Evolutionary conservation across 805 yeast genomes (phyloP), one percentile per base, ranked within the genome.

Genomic region (Barnettozyma sucrosica): DNA sequence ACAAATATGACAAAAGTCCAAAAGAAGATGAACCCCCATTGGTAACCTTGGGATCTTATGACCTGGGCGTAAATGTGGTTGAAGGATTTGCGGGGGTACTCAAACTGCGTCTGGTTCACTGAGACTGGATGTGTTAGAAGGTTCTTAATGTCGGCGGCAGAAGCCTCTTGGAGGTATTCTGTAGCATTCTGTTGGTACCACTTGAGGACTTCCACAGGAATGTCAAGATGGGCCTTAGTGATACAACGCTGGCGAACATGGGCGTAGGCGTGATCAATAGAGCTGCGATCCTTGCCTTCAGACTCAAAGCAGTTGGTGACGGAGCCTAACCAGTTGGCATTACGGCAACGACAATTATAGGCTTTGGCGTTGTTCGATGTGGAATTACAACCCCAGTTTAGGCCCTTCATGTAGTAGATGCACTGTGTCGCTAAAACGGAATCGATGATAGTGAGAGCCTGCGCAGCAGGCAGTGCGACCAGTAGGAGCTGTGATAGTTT

Each of bases 11-110:
- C 52, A 6, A 63, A 56, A 0, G 58, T 59, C 77, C 77, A 73
- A 47, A 61, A 72, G 48, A 69, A 69, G 23, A 71, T 60, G 34
- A 62, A 56, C n/a, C 76, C 77, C 77, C 77, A 73, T 10, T 74
- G 75, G 44, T 66, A 66, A 57, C 71, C 64, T 49, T 67, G 72
- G 18, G 73, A 67, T 42, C 68, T 59, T 23, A 62, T 49, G 8
- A 71, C 71, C 30, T 66, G 68, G 6, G 64, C 60, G 21, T 68
- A 64, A 37, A 58, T 66, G 43, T 71, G 69, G 44, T 66, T 64
- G 52, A 69, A 70, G 6, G 68, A 64, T 8, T 51, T 44, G 39
- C 59, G 60, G 45, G 67, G 70, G 47, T 63, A 67, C 5, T 50
- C 59, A 47, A 64, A 71, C 9, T 56, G 62, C 1, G 65, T 58